Evolutionary conservation across 768 basidiomycete species (phyloP).

Genomic region (Boletus eberwhitei): DNA sequence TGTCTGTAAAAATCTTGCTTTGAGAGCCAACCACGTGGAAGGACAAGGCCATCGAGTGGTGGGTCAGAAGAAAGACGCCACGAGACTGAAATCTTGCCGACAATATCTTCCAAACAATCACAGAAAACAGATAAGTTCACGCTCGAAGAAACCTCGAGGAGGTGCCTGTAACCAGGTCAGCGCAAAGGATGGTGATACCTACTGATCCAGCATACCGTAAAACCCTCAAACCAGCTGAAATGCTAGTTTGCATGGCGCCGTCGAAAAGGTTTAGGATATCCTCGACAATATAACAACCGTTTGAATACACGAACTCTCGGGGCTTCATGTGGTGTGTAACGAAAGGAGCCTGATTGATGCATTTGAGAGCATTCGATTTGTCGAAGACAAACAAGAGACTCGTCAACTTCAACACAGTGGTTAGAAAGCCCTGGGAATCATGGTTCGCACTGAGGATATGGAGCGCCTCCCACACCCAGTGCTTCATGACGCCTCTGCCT

Average conservation of each 20-base stretch:
- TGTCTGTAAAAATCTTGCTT: slow-evolving; percentile 12
- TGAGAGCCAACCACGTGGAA: slow-evolving; percentile 54
- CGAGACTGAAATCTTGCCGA: slow-evolving; percentile 39
- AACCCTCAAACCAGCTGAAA: no score
- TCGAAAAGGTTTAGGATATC: no score
- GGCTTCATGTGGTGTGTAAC: no score
- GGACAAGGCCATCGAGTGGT: slow-evolving; percentile 42
- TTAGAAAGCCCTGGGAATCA: no score
- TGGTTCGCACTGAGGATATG: no score
- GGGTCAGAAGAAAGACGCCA: slow-evolving; percentile 18
- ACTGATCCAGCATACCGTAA: no score
- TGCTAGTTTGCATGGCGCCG: no score
- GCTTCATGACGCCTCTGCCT: slow-evolving; percentile 36
- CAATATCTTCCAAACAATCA: slow-evolving; percentile 48
- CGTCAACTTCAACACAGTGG: slow-evolving; percentile 23
- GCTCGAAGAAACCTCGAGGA: slow-evolving; percentile 34
- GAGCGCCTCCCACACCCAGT: slow-evolving; percentile 43
- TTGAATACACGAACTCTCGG: no score
- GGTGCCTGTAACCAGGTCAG: slow-evolving; percentile 36
- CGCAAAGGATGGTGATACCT: neutral
- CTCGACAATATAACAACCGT: no score
- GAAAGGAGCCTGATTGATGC: no score
- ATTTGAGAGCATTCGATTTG: neutral
- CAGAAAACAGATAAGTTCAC: slow-evolving; percentile 50
- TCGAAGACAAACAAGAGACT: slow-evolving; percentile 41